Evolutionary conservation across 345 rosid genomes (phyloP).

Genomic region (Lepidium didymum): DNA sequence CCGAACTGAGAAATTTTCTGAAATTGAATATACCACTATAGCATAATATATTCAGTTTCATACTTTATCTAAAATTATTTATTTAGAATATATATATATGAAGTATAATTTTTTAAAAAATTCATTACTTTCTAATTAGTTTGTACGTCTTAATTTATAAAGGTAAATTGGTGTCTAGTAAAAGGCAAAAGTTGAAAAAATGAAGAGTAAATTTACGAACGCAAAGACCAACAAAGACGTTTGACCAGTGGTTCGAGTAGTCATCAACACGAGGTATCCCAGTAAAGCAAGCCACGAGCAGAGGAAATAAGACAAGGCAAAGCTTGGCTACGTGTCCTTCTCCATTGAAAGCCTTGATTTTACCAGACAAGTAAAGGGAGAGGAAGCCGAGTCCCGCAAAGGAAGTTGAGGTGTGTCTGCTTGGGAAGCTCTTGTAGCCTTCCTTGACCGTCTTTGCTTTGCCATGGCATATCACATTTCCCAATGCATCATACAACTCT

Average conservation of each 20-base stretch:
- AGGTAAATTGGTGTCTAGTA: too few species aligned
- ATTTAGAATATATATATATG: too few species aligned
- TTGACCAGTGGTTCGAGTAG: conserved; percentile 88
- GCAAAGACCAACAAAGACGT: conserved; percentile 69
- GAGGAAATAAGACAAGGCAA: conserved; percentile 54
- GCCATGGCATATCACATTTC: conserved; percentile 73
- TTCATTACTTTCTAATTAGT: too few species aligned
- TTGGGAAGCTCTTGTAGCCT: conserved; percentile 87
- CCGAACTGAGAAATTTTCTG: too few species aligned
- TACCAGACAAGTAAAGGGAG: conserved; percentile 69
- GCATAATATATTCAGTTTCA: too few species aligned
- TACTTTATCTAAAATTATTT: too few species aligned
- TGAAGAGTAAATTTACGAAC: too few species aligned
- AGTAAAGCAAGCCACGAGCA: conserved; percentile 62
- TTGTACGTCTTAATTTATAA: too few species aligned
- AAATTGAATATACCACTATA: too few species aligned
- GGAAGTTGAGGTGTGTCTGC: conserved; percentile 82
- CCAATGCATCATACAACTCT: conserved; percentile 47
- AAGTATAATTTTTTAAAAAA: too few species aligned
- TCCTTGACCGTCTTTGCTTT: conserved; percentile 46
- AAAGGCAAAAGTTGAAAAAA: too few species aligned
- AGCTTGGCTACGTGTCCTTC: conserved; percentile 78
- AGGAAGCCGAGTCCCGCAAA: conserved; percentile 77
- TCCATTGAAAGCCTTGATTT: conserved; percentile 55
- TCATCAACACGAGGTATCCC: conserved; percentile 81